A percentile compares a stretch with the other conserved stretches of the same genome.
phyloP scores from a whole-genome alignment of 441 rosid genomes.

The Aleurites moluccanus region DNA sequence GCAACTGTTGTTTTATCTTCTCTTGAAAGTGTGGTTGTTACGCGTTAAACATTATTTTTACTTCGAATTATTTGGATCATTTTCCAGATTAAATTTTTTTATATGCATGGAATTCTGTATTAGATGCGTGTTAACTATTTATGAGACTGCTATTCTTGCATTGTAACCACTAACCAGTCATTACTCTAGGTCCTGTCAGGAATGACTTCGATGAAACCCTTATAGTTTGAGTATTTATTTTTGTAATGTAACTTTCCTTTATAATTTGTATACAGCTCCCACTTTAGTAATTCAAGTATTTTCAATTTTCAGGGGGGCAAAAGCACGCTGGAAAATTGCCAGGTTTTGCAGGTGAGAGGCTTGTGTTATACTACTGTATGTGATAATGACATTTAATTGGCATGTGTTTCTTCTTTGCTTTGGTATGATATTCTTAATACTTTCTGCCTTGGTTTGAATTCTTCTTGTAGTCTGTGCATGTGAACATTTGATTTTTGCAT shows the following conservation, averaged over 20 bases:
- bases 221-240: background rate
- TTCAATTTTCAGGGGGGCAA: slow-evolving; percentile 69
- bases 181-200: background rate
- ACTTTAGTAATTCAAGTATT: slow-evolving; percentile 14
- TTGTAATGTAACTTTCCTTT: background rate
- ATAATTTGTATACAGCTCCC: background rate
- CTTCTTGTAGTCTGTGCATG: background rate
- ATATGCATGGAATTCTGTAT: background rate
- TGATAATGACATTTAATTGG: background rate
- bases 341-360: slow-evolving; percentile 74
- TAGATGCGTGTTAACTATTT: background rate
- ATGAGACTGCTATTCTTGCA: background rate
- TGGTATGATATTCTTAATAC: background rate
- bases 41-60: background rate
- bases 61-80: background rate
- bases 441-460: slow-evolving; percentile 3
- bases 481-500: background rate
- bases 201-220: background rate
- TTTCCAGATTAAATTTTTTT: background rate
- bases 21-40: background rate
- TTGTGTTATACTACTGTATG: background rate
- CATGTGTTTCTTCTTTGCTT: background rate
- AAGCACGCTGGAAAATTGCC: slow-evolving; percentile 90
- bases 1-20: background rate
- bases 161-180: background rate